These are phyloP conservation scores for Populus hybrid DNA, from an alignment of 441 rosid genomes.

Conservation along the genomic window DNA sequence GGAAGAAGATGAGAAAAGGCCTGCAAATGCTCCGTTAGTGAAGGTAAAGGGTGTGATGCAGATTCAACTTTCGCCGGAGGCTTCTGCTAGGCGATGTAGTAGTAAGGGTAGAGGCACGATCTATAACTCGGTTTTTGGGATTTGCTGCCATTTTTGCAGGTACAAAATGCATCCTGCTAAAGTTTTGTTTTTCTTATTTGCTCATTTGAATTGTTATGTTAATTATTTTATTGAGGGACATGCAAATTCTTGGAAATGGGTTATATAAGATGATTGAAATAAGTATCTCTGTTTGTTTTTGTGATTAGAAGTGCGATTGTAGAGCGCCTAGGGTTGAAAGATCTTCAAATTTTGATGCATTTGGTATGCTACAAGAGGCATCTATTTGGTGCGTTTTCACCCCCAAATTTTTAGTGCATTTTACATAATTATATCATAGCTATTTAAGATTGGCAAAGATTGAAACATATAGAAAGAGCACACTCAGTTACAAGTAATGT, in stretches of 20 bases:
- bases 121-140: conserved; percentile 36
- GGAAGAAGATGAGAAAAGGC: conserved; percentile 13
- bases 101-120: conserved; percentile 36
- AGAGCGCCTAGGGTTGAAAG: neutral
- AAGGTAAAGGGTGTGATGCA: conserved; percentile 5
- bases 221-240: too few relatives aligned
- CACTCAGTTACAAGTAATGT: neutral
- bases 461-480: neutral
- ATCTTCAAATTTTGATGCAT: neutral
- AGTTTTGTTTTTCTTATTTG: neutral
- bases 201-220: neutral
- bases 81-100: conserved; percentile 38
- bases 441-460: neutral
- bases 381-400: neutral
- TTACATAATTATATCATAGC: neutral
- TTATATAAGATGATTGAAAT: neutral
- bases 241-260: neutral
- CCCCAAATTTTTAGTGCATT: neutral
- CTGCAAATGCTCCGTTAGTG: conserved; percentile 34
- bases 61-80: conserved; percentile 28
- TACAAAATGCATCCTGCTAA: neutral
- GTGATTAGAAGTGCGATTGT: neutral
- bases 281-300: neutral
- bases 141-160: conserved; percentile 58
- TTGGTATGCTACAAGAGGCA: neutral